Evolutionary conservation across 441 rosid genomes (phyloP).

Genomic region (Aleurites moluccanus): DNA sequence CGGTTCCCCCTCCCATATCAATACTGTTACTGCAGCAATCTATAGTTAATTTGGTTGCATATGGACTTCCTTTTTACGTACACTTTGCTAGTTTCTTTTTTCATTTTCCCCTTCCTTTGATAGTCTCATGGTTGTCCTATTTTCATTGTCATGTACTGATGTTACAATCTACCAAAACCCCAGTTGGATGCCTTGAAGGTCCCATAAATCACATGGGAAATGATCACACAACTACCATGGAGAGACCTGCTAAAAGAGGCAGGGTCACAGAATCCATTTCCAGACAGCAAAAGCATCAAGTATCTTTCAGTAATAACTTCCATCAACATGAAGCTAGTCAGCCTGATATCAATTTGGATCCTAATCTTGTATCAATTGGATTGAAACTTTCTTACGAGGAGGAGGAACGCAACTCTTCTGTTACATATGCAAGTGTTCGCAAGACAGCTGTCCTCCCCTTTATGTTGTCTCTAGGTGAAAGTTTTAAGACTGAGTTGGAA

Average conservation of each 20-base stretch:
- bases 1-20: neutral
- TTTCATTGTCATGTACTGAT: slow-evolving; percentile 4
- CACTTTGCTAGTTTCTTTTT: neutral
- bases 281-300: slow-evolving; percentile 39
- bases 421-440: slow-evolving; percentile 52
- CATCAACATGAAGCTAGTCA: slow-evolving; percentile 40
- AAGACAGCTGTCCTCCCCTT: slow-evolving; percentile 39
- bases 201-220: slow-evolving; percentile 46
- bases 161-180: slow-evolving; percentile 32
- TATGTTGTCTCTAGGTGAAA: slow-evolving; percentile 42
- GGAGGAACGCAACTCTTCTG: slow-evolving; percentile 67
- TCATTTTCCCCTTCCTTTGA: neutral
- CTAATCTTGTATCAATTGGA: slow-evolving; percentile 61
- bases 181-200: slow-evolving; percentile 42
- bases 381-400: slow-evolving; percentile 59
- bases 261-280: slow-evolving; percentile 41
- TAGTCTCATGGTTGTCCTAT: slow-evolving; percentile 12
- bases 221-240: slow-evolving; percentile 32
- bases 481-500: slow-evolving; percentile 48
- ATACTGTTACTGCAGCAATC: neutral
- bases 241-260: slow-evolving; percentile 46
- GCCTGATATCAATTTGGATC: slow-evolving; percentile 42
- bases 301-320: slow-evolving; percentile 42
- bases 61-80: neutral
- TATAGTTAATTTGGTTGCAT: slow-evolving; percentile 2